These are phyloP conservation scores for Cladosporium austrohemisphaericum DNA, from an alignment of 2,329 filamentous ascomycete species.

Conservation along the genomic window DNA sequence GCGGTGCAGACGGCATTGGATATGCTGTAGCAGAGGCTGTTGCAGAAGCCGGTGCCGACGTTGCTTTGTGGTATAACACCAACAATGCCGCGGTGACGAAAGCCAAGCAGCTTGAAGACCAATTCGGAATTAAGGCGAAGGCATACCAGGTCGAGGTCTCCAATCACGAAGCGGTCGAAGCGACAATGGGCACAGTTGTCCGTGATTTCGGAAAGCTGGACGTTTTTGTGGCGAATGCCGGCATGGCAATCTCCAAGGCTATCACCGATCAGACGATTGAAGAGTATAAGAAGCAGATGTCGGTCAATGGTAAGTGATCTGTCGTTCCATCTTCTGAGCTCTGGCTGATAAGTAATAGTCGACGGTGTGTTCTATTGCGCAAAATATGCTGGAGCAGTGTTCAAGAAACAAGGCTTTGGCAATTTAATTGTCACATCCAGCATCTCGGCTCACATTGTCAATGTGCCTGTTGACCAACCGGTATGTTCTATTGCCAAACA, in stretches of 20 bases:
- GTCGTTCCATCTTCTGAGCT: too few species aligned
- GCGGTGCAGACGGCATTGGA: slow-evolving; percentile 80
- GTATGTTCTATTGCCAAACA: slow-evolving; percentile 22
- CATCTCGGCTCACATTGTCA: slow-evolving; percentile 35
- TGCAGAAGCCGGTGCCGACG: slow-evolving; percentile 78
- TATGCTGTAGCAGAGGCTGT: slow-evolving; percentile 87
- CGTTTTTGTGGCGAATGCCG: slow-evolving; percentile 84
- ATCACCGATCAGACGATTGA: slow-evolving; percentile 53
- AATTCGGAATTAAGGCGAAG: slow-evolving; percentile 22
- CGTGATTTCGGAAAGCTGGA: slow-evolving; percentile 73
- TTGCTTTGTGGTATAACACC: slow-evolving; percentile 88
- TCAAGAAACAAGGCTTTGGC: slow-evolving; percentile 43
- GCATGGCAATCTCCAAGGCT: slow-evolving; percentile 72
- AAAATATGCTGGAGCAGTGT: slow-evolving; percentile 40
- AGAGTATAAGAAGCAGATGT: slow-evolving; percentile 51
- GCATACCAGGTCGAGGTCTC: slow-evolving; percentile 70
- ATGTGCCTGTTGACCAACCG: slow-evolving; percentile 51
- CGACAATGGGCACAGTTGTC: slow-evolving; percentile 67
- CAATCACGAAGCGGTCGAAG: slow-evolving; percentile 63
- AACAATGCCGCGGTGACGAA: slow-evolving; percentile 50
- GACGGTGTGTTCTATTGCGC: slow-evolving; percentile 42
- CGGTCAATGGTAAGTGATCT: slow-evolving; percentile 51
- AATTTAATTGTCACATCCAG: slow-evolving; percentile 48
- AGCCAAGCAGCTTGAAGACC: slow-evolving; percentile 19
- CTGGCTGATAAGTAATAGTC: slow-evolving; percentile 18